Evolutionary conservation across 2,329 filamentous ascomycete genomes (phyloP).

Genomic region (Teratosphaeria destructans): DNA sequence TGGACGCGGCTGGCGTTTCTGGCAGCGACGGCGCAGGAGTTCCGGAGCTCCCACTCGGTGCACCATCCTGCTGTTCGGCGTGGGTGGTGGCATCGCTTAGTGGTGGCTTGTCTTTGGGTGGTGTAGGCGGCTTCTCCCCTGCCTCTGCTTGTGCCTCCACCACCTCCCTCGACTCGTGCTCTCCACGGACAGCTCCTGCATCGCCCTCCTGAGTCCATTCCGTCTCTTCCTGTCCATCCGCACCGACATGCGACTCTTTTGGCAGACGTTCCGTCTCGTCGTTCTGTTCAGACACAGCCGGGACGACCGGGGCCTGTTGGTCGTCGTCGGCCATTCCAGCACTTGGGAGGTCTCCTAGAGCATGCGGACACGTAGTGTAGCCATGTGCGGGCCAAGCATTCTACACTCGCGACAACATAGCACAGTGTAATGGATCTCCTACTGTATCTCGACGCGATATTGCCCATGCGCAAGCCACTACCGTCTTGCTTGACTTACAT

Average conservation of each 20-base stretch:
- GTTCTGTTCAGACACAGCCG: slow-evolving; percentile 1
- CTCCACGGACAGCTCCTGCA: not conserved
- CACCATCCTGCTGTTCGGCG: not conserved
- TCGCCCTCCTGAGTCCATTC: not conserved
- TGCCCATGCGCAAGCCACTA: not conserved
- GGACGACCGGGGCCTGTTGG: slow-evolving; percentile 11
- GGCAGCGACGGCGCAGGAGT: slow-evolving; percentile 2
- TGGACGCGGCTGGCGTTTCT: slow-evolving; percentile 7
- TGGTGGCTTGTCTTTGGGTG: not conserved
- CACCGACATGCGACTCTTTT: not conserved
- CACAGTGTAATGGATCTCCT: not conserved
- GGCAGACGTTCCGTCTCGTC: not conserved
- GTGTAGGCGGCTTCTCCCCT: slow-evolving; percentile 3
- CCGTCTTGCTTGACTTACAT: not conserved
- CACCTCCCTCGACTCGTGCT: not conserved
- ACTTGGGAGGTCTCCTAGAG: slow-evolving; percentile 12
- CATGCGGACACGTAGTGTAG: not conserved
- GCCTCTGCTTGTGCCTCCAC: slow-evolving; percentile 1
- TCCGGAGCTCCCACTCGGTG: not conserved
- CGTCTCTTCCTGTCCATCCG: not conserved
- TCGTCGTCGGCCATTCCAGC: slow-evolving; percentile 22
- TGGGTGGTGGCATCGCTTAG: not conserved
- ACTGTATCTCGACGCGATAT: not conserved
- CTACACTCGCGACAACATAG: not conserved
- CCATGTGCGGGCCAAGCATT: not conserved